A percentile compares a stretch with the other conserved stretches of the same genome.
phyloP scores from a whole-genome alignment of 2,329 filamentous ascomycete species.

The Talaromyces atroroseus region DNA sequence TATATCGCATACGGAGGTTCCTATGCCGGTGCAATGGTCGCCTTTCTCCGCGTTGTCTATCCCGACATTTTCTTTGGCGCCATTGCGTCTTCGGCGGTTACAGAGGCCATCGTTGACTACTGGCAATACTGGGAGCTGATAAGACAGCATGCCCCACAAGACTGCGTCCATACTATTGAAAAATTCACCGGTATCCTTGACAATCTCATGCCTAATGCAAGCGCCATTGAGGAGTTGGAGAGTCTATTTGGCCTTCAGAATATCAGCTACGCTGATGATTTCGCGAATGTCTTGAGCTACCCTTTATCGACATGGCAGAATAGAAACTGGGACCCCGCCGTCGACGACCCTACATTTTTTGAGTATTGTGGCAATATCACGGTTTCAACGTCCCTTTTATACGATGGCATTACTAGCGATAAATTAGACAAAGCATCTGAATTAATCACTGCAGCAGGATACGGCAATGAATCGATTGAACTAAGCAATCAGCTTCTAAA shows the following conservation, averaged over 20 bases:
- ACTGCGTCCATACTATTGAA: slow-evolving; percentile 62
- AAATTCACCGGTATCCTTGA: slow-evolving; percentile 56
- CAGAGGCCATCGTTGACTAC: slow-evolving; percentile 70
- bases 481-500: slow-evolving; percentile 53
- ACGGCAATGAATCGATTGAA: slow-evolving; percentile 29
- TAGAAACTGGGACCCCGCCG: slow-evolving; percentile 55
- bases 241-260: slow-evolving; percentile 20
- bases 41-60: slow-evolving; percentile 69
- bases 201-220: slow-evolving; percentile 50
- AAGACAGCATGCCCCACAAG: slow-evolving; percentile 50
- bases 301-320: slow-evolving; percentile 49
- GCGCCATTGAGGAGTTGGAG: slow-evolving; percentile 46
- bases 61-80: slow-evolving; percentile 73
- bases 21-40: slow-evolving; percentile 74
- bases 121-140: slow-evolving; percentile 61
- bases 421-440: slow-evolving; percentile 37
- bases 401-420: slow-evolving; percentile 27
- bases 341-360: slow-evolving; percentile 46
- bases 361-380: slow-evolving; percentile 55
- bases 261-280: slow-evolving; percentile 47
- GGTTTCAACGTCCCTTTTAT: slow-evolving; percentile 41
- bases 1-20: slow-evolving; percentile 80
- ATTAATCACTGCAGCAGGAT: slow-evolving; percentile 47
- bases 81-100: slow-evolving; percentile 76
- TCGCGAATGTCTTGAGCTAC: slow-evolving; percentile 43